A percentile compares a stretch with the other conserved stretches of the same genome.
These are phyloP conservation scores for Lachancea dasiensis DNA, from an alignment of 805 yeast species.

Conservation along the genomic window DNA sequence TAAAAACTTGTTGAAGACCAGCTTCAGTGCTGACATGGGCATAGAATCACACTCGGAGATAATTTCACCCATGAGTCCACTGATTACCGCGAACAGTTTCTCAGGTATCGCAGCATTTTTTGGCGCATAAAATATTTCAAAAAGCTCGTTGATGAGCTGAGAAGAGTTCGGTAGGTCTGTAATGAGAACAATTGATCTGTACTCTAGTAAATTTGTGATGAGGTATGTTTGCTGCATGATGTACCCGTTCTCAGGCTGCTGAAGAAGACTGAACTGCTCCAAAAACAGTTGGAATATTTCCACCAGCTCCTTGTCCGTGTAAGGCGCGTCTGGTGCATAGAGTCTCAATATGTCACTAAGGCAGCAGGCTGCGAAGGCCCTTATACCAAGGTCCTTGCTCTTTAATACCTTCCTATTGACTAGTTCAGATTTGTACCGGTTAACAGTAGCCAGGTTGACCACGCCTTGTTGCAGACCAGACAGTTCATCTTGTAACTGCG, in stretches of 20 bases:
- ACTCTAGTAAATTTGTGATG: constrained; percentile 65
- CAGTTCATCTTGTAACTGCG: constrained; percentile 56
- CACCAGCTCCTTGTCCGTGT: constrained; percentile 53
- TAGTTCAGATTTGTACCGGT: constrained; percentile 44
- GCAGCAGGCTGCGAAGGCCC: constrained; percentile 65
- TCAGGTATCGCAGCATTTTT: constrained; percentile 41
- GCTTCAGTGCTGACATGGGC: constrained; percentile 52
- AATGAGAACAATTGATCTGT: constrained; percentile 63
- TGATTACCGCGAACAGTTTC: constrained; percentile 53
- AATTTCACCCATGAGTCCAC: constrained; percentile 69
- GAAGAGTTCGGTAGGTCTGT: constrained; percentile 67
- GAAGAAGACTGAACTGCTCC: constrained; percentile 51
- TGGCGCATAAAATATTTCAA: constrained; percentile 56
- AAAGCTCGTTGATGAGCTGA: constrained; percentile 46
- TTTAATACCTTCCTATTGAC: constrained; percentile 51
- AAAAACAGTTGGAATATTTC: constrained; percentile 63
- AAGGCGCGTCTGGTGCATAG: constrained; percentile 90
- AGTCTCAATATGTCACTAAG: constrained; percentile 68
- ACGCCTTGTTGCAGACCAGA: constrained; percentile 55
- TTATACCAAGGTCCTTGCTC: constrained; percentile 63
- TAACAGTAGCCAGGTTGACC: constrained; percentile 42
- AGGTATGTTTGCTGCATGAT: constrained; percentile 59
- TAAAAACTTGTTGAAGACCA: constrained; percentile 61
- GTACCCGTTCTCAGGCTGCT: constrained; percentile 52
- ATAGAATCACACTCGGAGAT: constrained; percentile 64